These are phyloP conservation scores for Pseudocercospora fuligena DNA, from an alignment of 2,329 filamentous ascomycete genomes.

Conservation along the genomic window DNA sequence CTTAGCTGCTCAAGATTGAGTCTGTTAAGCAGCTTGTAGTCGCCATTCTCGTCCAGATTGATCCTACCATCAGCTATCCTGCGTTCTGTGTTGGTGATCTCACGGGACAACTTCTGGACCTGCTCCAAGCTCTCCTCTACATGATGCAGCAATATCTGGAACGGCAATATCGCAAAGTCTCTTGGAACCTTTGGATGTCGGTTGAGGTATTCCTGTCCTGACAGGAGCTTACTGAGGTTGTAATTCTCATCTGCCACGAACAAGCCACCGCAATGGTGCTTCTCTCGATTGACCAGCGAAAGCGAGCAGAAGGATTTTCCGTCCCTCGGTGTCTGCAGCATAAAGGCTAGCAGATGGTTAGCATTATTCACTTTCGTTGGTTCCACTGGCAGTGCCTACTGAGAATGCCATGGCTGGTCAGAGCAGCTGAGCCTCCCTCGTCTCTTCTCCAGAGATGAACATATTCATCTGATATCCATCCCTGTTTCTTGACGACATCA, in stretches of 20 bases:
- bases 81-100: conserved; percentile 40
- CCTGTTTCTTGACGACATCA: conserved; percentile 35
- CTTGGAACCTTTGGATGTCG: conserved; percentile 41
- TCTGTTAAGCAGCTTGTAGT: conserved; percentile 42
- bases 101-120: conserved; percentile 37
- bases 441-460: conserved; percentile 42
- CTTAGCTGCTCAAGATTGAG: conserved; percentile 42
- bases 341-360: conserved; percentile 30
- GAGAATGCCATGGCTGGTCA: conserved; percentile 39
- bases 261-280: conserved; percentile 39
- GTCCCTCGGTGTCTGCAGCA: conserved; percentile 42
- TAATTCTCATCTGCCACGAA: conserved; percentile 39
- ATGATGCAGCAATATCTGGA: conserved; percentile 39
- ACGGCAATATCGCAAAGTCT: conserved; percentile 42
- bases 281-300: conserved; percentile 41
- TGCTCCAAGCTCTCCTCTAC: conserved; percentile 39
- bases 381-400: conserved; percentile 26
- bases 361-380: background rate
- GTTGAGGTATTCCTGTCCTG: conserved; percentile 38
- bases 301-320: conserved; percentile 41
- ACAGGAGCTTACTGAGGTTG: conserved; percentile 35
- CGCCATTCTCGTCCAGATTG: conserved; percentile 40
- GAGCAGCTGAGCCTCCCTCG: conserved; percentile 39
- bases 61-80: conserved; percentile 41
- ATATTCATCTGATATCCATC: conserved; percentile 42